phyloP scores from a whole-genome alignment of 1,284 basidiomycete species.

The Agroathelia rolfsii region DNA sequence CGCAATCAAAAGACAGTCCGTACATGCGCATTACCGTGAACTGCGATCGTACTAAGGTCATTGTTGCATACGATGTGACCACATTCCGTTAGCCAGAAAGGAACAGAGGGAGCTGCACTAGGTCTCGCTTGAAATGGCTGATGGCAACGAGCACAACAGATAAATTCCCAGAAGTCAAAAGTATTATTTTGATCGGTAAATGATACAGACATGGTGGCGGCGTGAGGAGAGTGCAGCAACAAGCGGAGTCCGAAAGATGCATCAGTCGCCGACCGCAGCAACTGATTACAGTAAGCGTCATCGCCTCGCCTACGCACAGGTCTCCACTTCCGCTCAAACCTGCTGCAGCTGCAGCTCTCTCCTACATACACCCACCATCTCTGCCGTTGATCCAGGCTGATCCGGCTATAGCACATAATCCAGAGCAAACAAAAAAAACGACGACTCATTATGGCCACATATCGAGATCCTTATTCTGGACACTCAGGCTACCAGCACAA shows the following conservation, averaged over 20 bases:
- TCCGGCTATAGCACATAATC: neutral
- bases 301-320: too few species aligned
- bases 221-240: too few species aligned
- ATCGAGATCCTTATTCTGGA: constrained; percentile 41
- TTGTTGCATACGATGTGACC: constrained; percentile 74
- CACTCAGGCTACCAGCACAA: constrained; percentile 29
- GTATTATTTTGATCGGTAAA: too few species aligned
- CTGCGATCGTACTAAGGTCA: constrained; percentile 56
- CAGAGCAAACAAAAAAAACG: too few species aligned
- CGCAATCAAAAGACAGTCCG: constrained; percentile 6
- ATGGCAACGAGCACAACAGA: constrained; percentile 57
- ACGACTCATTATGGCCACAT: constrained; percentile 31
- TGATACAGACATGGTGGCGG: too few species aligned
- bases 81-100: constrained; percentile 80
- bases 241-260: too few species aligned
- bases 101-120: constrained; percentile 41
- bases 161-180: constrained; percentile 74
- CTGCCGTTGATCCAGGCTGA: neutral
- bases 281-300: too few species aligned
- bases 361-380: neutral
- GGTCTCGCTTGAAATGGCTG: constrained; percentile 44
- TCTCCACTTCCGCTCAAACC: constrained; percentile 10
- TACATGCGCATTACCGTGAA: constrained; percentile 7
- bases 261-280: too few species aligned
- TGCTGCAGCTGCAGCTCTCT: neutral